phyloP scores from a whole-genome alignment of 805 yeast species.

The Kazachstania kunashirensis region DNA sequence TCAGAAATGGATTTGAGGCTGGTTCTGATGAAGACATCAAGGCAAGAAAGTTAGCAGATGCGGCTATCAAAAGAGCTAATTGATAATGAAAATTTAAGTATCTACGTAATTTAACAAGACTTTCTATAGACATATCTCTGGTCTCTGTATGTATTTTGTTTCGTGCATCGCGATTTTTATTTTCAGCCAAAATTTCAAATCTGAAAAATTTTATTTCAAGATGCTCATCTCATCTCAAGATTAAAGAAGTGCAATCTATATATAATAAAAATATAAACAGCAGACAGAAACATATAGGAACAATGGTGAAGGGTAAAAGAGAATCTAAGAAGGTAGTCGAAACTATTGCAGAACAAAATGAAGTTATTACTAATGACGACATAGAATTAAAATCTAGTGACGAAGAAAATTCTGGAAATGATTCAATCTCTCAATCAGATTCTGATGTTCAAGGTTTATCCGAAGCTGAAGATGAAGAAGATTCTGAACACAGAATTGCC shows the following conservation, averaged over 20 bases:
- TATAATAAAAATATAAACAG: background rate
- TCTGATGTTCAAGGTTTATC: conserved; percentile 26
- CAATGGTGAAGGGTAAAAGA: too few species aligned
- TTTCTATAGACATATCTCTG: too few species aligned
- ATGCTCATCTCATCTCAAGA: conserved; percentile 8
- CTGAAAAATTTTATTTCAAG: conserved; percentile 2
- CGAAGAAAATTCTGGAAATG: conserved; percentile 21
- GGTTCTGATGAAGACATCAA: conserved; percentile 82
- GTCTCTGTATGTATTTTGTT: too few species aligned
- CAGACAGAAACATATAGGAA: background rate
- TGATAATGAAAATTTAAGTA: too few species aligned
- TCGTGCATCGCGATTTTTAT: too few species aligned
- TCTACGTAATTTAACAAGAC: background rate
- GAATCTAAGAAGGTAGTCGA: conserved; percentile 20
- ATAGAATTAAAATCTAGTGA: conserved; percentile 22
- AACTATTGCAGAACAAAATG: conserved; percentile 13
- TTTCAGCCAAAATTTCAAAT: too few species aligned
- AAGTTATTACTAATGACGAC: conserved; percentile 13
- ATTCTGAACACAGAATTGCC: conserved; percentile 21
- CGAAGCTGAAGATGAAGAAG: conserved; percentile 26
- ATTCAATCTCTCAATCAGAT: conserved; percentile 23
- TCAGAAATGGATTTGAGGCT: conserved; percentile 68
- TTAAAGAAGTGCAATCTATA: background rate
- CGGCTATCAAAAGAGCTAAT: conserved; percentile 1
- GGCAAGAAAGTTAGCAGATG: conserved; percentile 32